Evolutionary conservation across 306 rosid genomes (phyloP).

Genomic region (Bauhinia variegata): DNA sequence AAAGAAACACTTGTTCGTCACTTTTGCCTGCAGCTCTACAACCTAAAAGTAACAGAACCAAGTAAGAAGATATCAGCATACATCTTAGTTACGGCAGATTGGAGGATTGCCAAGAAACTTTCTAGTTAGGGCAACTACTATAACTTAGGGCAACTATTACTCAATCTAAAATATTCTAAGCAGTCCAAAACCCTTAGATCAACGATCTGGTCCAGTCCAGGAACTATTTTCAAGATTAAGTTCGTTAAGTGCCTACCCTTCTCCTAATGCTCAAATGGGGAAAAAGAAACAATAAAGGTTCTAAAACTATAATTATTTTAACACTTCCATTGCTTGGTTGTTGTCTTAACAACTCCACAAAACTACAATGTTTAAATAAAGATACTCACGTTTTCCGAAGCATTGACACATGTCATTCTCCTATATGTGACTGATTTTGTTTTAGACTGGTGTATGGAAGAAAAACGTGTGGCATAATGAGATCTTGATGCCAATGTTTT

Average conservation of each 20-base stretch:
- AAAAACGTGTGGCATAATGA: constrained; percentile 40
- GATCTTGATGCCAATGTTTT: constrained; percentile 45
- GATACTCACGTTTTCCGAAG: constrained; percentile 52
- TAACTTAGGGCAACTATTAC: constrained; percentile 1
- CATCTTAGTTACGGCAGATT: constrained; percentile 20
- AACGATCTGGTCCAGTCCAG: constrained; percentile 8
- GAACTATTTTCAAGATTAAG: not conserved
- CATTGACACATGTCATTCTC: constrained; percentile 50
- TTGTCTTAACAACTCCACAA: constrained; percentile 17
- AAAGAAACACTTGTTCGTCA: constrained; percentile 77
- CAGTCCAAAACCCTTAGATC: not conserved
- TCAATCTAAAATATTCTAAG: not conserved
- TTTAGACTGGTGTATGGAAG: constrained; percentile 32
- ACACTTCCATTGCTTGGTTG: constrained; percentile 3
- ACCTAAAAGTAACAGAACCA: constrained; percentile 47
- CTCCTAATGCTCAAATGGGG: not conserved
- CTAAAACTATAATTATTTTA: constrained; percentile 6
- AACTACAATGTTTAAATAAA: not conserved
- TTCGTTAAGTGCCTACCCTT: not conserved
- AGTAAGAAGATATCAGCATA: constrained; percentile 35
- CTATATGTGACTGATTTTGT: constrained; percentile 39
- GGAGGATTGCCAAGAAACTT: not conserved
- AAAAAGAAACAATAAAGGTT: constrained; percentile 7
- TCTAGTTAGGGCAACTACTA: constrained; percentile 3
- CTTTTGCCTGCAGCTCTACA: constrained; percentile 72